Percentiles rank a stretch among this genome's conserved stretches.
Conservation (phyloP, 495 filamentous ascomycete species). For the Penicillium herquei region DNA sequence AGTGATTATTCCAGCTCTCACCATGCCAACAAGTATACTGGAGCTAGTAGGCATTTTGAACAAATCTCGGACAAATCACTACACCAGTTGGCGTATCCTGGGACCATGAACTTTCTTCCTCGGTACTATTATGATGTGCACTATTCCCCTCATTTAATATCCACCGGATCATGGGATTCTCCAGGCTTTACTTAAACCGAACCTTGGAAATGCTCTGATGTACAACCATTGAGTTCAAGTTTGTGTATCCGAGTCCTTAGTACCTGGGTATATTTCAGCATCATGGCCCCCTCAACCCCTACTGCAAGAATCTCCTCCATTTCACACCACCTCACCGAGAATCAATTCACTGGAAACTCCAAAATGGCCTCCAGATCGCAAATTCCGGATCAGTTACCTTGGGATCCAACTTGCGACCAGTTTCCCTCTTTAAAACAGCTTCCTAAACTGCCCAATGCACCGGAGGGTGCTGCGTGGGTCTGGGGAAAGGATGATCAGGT, state of each 20-base stretch:
- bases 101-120: too few species aligned
- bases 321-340: slow-evolving; percentile 4
- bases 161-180: background rate
- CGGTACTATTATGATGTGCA: background rate
- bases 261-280: too few species aligned
- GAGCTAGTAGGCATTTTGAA: too few species aligned
- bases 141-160: background rate
- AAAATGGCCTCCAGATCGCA: slow-evolving; percentile 11
- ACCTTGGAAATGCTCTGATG: background rate
- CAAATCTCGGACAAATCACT: too few species aligned
- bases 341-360: background rate
- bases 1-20: too few species aligned
- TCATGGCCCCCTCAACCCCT: slow-evolving; percentile 10
- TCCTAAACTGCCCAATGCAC: slow-evolving; percentile 42
- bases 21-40: too few species aligned
- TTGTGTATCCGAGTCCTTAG: background rate
- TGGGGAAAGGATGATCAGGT: slow-evolving; percentile 62
- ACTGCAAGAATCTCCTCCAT: slow-evolving; percentile 10
- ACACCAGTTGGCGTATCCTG: too few species aligned
- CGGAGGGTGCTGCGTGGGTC: slow-evolving; percentile 58
- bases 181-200: background rate
- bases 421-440: slow-evolving; percentile 56
- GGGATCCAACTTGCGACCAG: slow-evolving; percentile 50
- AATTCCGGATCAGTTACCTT: slow-evolving; percentile 42
- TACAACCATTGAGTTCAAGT: background rate